Evolutionary conservation across 495 filamentous ascomycete genomes (phyloP).

Genomic region (Neurospora sp.): DNA sequence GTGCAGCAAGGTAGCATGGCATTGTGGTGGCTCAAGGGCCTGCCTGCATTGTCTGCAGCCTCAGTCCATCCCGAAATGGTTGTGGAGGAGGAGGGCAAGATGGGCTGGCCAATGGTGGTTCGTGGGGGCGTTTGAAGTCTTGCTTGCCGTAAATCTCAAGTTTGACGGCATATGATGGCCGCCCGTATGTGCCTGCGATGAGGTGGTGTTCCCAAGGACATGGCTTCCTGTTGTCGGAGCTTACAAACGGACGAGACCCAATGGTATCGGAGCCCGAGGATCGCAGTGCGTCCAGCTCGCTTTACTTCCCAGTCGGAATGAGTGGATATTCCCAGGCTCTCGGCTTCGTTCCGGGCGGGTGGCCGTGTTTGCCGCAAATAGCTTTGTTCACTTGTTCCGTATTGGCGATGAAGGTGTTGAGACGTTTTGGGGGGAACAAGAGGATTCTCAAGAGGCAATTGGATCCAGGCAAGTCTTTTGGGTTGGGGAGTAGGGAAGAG

Average conservation of each 20-base stretch:
- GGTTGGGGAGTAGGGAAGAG: background rate
- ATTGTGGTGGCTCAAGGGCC: background rate
- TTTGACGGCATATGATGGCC: conserved; percentile 17
- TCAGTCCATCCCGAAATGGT: background rate
- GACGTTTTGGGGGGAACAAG: background rate
- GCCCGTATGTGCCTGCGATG: background rate
- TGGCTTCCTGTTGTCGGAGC: conserved; percentile 7
- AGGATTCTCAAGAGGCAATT: background rate
- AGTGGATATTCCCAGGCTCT: background rate
- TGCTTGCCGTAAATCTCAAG: conserved; percentile 17
- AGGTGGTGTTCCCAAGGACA: conserved; percentile 14
- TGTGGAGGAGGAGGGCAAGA: background rate
- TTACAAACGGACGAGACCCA: conserved; percentile 15
- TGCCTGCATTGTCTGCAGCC: background rate
- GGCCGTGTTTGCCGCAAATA: background rate
- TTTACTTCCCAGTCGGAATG: background rate
- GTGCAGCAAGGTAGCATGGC: background rate
- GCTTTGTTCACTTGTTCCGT: background rate
- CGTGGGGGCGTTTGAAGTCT: conserved; percentile 17
- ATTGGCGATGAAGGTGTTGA: background rate
- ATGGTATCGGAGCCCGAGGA: conserved; percentile 2
- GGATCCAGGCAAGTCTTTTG: background rate
- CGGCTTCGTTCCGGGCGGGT: background rate
- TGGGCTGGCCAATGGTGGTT: conserved; percentile 11
- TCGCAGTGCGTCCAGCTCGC: background rate